These are phyloP conservation scores for Helminthosporium solani DNA, from an alignment of 2,329 filamentous ascomycete genomes.

Conservation along the genomic window DNA sequence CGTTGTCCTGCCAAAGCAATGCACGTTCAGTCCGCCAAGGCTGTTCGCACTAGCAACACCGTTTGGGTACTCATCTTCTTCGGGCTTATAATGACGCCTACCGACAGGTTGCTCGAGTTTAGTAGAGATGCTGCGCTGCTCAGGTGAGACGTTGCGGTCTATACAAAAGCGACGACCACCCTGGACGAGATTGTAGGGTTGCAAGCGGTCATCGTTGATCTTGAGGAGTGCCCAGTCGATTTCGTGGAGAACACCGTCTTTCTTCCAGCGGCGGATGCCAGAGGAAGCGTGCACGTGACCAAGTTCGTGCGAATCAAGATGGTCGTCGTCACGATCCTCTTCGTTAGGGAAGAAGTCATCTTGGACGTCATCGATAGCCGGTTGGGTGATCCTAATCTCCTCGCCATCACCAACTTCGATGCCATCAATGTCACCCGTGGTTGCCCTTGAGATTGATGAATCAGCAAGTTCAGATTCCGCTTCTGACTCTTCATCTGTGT, in stretches of 20 bases:
- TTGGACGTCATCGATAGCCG: conserved; percentile 82
- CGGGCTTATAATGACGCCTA: conserved; percentile 34
- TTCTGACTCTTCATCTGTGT: conserved; percentile 33
- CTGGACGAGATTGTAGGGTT: conserved; percentile 70
- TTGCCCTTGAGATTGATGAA: conserved; percentile 31
- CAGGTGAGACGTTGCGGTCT: conserved; percentile 19
- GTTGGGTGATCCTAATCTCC: conserved; percentile 82
- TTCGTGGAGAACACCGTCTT: conserved; percentile 75
- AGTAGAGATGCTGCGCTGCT: conserved; percentile 31
- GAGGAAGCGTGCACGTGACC: conserved; percentile 88
- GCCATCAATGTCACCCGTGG: conserved; percentile 70
- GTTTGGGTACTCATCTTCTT: conserved; percentile 53
- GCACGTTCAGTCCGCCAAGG: conserved; percentile 75
- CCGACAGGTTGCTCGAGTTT: conserved; percentile 39
- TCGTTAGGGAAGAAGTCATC: conserved; percentile 77
- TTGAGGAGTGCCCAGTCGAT: conserved; percentile 94
- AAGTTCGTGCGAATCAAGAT: conserved; percentile 76
- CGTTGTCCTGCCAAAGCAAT: conserved; percentile 84
- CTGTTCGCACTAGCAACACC: conserved; percentile 60
- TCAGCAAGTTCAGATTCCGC: conserved; percentile 29
- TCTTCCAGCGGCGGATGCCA: conserved; percentile 74
- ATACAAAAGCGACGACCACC: conserved; percentile 46
- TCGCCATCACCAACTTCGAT: conserved; percentile 73
- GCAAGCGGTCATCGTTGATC: conserved; percentile 69
- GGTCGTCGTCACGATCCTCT: conserved; percentile 73